These are phyloP conservation scores for Puccinia polysora DNA, from an alignment of 1,284 basidiomycete species.

Conservation along the genomic window DNA sequence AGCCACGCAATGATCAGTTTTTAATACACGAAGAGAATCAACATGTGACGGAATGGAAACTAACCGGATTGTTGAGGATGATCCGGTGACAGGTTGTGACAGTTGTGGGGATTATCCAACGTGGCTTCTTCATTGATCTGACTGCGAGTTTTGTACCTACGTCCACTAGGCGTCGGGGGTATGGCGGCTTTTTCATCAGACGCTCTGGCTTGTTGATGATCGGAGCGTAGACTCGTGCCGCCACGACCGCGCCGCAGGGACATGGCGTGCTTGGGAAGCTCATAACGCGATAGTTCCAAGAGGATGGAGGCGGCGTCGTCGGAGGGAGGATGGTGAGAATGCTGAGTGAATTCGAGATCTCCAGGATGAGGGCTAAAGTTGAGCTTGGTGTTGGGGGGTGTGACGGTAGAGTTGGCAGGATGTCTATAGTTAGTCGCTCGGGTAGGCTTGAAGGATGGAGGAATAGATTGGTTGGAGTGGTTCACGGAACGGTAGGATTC, in stretches of 20 bases:
- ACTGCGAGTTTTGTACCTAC: constrained; percentile 32
- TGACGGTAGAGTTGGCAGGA: background rate
- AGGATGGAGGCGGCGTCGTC: constrained; percentile 43
- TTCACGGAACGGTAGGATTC: constrained; percentile 1
- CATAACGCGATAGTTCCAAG: constrained; percentile 36
- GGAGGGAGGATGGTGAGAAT: constrained; percentile 23
- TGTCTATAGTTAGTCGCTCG: background rate
- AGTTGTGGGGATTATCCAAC: background rate
- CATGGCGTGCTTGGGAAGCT: constrained; percentile 35
- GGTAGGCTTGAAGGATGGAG: background rate
- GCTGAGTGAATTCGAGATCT: constrained; percentile 5
- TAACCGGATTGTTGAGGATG: constrained; percentile 6
- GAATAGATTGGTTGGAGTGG: constrained; percentile 5
- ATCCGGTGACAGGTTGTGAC: background rate
- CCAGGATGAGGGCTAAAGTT: background rate
- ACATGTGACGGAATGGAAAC: background rate
- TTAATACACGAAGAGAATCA: background rate
- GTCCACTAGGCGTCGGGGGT: constrained; percentile 24
- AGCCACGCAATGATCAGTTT: background rate
- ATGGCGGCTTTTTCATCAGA: background rate
- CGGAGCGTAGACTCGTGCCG: constrained; percentile 2
- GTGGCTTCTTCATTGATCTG: constrained; percentile 30
- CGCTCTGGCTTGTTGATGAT: background rate
- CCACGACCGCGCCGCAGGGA: constrained; percentile 36
- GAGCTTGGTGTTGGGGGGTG: background rate